Evolutionary conservation across 2,329 filamentous ascomycete genomes (phyloP).

Genomic region (Thelonectria blattea): DNA sequence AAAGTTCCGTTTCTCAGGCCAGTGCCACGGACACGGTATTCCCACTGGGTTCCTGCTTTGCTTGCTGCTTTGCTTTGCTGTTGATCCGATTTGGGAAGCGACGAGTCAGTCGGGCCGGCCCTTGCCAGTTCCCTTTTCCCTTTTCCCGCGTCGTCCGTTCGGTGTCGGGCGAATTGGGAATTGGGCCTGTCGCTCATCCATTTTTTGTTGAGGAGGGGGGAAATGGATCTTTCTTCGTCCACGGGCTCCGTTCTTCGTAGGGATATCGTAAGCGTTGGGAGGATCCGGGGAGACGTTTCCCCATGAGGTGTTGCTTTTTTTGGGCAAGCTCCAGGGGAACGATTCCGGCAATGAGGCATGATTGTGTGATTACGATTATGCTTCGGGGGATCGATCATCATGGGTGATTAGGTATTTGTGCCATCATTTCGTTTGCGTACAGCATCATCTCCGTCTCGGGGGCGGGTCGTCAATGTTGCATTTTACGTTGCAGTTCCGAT

Average conservation of each 20-base stretch:
- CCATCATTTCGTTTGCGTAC: background rate
- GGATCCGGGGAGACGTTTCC: constrained; percentile 15
- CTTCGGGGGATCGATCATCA: background rate
- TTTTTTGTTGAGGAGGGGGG: background rate
- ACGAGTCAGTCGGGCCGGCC: constrained; percentile 2
- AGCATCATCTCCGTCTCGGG: background rate
- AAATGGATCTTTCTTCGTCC: background rate
- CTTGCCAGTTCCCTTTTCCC: background rate
- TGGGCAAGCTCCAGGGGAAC: constrained; percentile 14
- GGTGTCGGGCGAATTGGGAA: no score
- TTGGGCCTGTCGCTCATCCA: background rate
- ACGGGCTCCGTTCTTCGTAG: no score
- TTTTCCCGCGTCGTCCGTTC: background rate
- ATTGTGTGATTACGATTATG: no score
- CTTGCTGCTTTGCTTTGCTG: no score
- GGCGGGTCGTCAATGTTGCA: background rate
- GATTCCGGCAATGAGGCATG: background rate
- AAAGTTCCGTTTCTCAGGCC: background rate
- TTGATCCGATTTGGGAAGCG: no score
- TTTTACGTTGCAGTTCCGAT: background rate
- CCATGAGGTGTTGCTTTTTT: constrained; percentile 15
- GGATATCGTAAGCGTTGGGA: background rate
- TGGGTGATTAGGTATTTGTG: background rate
- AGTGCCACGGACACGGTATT: background rate
- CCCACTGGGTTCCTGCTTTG: no score